Evolutionary conservation across 108 stramenopile genomes (phyloP), one percentile per base, ranked within the genome.

Genomic region (Skeletonema grethae): DNA sequence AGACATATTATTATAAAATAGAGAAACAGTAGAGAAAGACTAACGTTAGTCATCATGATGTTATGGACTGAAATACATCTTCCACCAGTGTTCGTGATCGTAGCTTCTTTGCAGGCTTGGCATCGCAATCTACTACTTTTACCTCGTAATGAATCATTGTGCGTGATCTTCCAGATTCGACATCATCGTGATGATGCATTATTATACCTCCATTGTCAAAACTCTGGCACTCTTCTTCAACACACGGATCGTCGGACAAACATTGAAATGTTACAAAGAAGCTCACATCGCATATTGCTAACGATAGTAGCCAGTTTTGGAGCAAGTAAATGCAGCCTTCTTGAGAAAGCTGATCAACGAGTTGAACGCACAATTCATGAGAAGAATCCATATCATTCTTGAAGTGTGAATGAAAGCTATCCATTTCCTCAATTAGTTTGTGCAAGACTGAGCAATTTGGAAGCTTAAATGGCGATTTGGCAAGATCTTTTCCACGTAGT

Each of bases 241-340:
- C 11, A 11, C 20, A n/a, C 28, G 73, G 31, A 28, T n/a, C n/a
- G 11, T 75, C 48, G 55, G 18, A 15, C 13, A 18, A 29, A 53
- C 35, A 55, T 73, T 65, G 67, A 15, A 82, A 70, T 13, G 82
- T 74, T 4, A 89, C 67, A 65, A 92, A 88, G 50, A 89, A 76
- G 57, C 90, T 89, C 11, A 89, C 81, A 79, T 92, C 90, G 70
- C 88, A 88, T 76, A 92, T 76, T 0, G 77, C 67, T 24, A 88
- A 68, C 29, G 88, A 89, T 2, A 92, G 64, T 0, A 92, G 72
- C 91, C 91, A 92, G 50, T 87, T 87, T 46, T 80, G 73, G 13
- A 92, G 77, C 45, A 92, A 62, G 61, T 69, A 88, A 16, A 69
- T 56, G 69, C 85, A 87, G 31, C 77, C 86, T 8, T 83, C 75